These are phyloP conservation scores for Podospora tetraspora DNA, from an alignment of 495 filamentous ascomycete genomes.

Conservation along the genomic window DNA sequence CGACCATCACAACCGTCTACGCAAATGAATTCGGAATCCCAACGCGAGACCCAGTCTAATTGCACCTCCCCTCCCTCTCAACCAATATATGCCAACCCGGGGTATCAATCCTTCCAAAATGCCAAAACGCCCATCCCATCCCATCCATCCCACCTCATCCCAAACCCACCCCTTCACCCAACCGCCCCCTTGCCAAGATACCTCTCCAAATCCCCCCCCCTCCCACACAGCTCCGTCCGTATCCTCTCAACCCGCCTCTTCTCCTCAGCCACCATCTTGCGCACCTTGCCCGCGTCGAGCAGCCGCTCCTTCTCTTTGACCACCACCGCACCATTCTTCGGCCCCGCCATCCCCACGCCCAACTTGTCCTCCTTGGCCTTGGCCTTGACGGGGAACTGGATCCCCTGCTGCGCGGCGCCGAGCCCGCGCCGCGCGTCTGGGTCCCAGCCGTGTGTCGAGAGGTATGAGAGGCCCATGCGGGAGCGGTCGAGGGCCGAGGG, in stretches of 20 bases:
- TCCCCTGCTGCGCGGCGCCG: slow-evolving; percentile 65
- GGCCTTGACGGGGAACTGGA: slow-evolving; percentile 67
- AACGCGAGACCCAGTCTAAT: too few relatives aligned
- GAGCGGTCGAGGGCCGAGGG: slow-evolving; percentile 79
- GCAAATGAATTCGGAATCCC: too few relatives aligned
- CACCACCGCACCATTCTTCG: slow-evolving; percentile 33
- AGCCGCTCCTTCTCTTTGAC: slow-evolving; percentile 52
- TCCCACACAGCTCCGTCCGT: slow-evolving; percentile 61
- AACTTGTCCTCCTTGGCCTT: slow-evolving; percentile 67
- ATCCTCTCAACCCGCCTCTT: slow-evolving; percentile 59
- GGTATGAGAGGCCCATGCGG: slow-evolving; percentile 66
- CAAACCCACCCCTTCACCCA: background rate
- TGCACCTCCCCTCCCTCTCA: background rate
- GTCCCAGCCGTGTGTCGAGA: slow-evolving; percentile 81
- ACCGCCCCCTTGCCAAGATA: slow-evolving; percentile 54
- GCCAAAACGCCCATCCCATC: background rate
- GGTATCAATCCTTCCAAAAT: background rate
- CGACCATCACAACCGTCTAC: too few relatives aligned
- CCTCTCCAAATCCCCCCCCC: slow-evolving; percentile 59
- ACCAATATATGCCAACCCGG: background rate
- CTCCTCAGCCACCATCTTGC: slow-evolving; percentile 54
- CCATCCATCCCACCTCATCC: background rate
- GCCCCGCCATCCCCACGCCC: slow-evolving; percentile 58
- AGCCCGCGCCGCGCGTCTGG: slow-evolving; percentile 72
- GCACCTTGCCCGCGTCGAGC: slow-evolving; percentile 65